These are phyloP conservation scores for Populus pruinosa DNA, from an alignment of 345 rosid species.

Conservation along the genomic window DNA sequence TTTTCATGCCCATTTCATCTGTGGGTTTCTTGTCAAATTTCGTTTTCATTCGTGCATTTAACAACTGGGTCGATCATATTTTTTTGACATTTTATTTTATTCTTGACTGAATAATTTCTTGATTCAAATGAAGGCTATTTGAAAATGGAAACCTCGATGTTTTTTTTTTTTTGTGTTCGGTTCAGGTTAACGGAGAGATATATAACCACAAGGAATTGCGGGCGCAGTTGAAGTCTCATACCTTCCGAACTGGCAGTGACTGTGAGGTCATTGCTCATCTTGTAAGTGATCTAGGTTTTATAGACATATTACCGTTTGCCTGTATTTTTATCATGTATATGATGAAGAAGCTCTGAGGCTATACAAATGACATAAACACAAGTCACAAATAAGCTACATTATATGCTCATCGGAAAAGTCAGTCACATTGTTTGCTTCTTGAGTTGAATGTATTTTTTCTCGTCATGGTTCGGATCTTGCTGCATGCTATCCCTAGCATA, in stretches of 20 bases:
- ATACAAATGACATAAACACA: neutral
- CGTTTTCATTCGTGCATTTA: neutral
- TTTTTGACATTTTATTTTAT: too few species aligned
- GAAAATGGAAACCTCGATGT: neutral
- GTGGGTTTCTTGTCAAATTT: neutral
- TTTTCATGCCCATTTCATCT: neutral
- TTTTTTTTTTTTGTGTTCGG: neutral
- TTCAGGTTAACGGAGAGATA: slow-evolving; percentile 84
- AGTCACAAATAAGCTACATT: neutral
- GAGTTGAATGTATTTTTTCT: neutral
- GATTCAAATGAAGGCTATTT: neutral
- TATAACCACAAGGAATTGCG: slow-evolving; percentile 71
- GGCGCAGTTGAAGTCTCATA: slow-evolving; percentile 52
- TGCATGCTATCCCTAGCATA: neutral
- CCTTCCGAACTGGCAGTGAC: slow-evolving; percentile 78
- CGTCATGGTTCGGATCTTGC: neutral
- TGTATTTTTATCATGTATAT: neutral
- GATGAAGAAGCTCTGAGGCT: neutral
- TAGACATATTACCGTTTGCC: neutral
- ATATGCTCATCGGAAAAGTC: neutral
- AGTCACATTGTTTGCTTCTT: neutral
- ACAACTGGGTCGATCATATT: neutral
- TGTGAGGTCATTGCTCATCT: slow-evolving; percentile 90
- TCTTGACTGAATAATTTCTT: neutral
- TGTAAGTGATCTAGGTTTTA: slow-evolving; percentile 44